Base-by-base conservation (phyloP, 306 rosid species). In the Prunus dulcis region DNA sequence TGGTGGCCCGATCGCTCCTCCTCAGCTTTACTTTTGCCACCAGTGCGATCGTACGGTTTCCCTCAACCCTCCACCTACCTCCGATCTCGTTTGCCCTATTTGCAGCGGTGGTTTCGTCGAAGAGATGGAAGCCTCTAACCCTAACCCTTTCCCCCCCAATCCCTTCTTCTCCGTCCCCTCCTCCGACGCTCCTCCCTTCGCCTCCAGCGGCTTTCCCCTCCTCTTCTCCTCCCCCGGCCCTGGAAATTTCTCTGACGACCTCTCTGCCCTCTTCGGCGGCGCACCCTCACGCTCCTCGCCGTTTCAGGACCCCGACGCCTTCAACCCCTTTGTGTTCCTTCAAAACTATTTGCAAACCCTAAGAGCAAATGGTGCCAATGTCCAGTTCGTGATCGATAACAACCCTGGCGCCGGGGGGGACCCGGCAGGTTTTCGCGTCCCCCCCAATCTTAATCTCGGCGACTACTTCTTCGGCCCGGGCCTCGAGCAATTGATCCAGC, bases 401-500 rank as follows among this genome's bases (percentile, higher is more conserved):
- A 77, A 80, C 49, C 67, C 84, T 11, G 96, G 55, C 41, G 53
- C n/a, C 4, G 45, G 77, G 2, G 65, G 89, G 11, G 98, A 91
- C 47, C 81, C 88, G 0, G 3, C 72, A 9, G 86, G 87, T 3
- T 75, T 87, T 25, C 92, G 91, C 15, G 72, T 85, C 7, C 83
- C 91, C 0, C 34, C 86, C 2, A 93, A 93, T 76, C 76, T 80
- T 64, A 93, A 88, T 71, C 87, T 85, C 0, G 98, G 98, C 3
- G 98, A 93, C 74, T 93, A 93, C 86, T 93, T 93, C 82, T 91
- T 93, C 13, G 97, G 98, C 6, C 93, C 97, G 0, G 98, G 98
- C 1, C 96, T 93, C 12, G 98, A 93, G 89, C 93, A 93, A 78
- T 88, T 93, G 87, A 93, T 93, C 78, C 98, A 93, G 68, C 98